Conservation (phyloP, 2,329 filamentous ascomycete genomes). For the Zasmidium citrigriseum region DNA sequence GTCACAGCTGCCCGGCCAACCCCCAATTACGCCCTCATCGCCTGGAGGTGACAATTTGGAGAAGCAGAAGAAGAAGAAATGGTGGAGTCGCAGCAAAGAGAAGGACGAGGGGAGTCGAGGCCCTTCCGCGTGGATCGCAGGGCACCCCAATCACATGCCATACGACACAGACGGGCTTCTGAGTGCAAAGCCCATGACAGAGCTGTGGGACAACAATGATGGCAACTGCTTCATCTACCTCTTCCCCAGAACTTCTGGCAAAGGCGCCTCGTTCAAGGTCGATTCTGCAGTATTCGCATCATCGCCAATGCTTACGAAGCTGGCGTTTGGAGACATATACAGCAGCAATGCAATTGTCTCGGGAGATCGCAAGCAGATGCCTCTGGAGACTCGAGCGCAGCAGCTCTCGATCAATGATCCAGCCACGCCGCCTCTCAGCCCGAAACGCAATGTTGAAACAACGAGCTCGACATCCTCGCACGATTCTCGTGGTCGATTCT, state of each 20-base stretch:
- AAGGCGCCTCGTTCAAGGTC: slow-evolving; percentile 62
- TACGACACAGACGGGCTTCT: slow-evolving; percentile 57
- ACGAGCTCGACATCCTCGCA: slow-evolving; percentile 31
- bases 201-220: slow-evolving; percentile 61
- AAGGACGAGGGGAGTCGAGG: slow-evolving; percentile 37
- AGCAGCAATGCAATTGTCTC: slow-evolving; percentile 35
- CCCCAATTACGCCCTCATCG: slow-evolving; percentile 11
- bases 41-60: slow-evolving; percentile 18
- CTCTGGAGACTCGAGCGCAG: slow-evolving; percentile 30
- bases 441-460: slow-evolving; percentile 19
- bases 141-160: slow-evolving; percentile 56
- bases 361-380: slow-evolving; percentile 35
- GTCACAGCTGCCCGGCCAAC: slow-evolving; percentile 22
- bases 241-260: slow-evolving; percentile 58
- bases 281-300: slow-evolving; percentile 60
- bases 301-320: slow-evolving; percentile 56
- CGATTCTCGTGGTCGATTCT: slow-evolving; percentile 46
- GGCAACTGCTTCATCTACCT: slow-evolving; percentile 66
- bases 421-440: slow-evolving; percentile 32
- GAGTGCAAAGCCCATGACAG: slow-evolving; percentile 55
- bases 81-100: slow-evolving; percentile 35
- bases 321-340: slow-evolving; percentile 58
- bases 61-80: slow-evolving; percentile 33
- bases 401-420: slow-evolving; percentile 30
- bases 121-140: slow-evolving; percentile 60